Percentiles rank a stretch among this genome's conserved stretches.
These are phyloP conservation scores for Manihot esculenta DNA, from an alignment of 441 rosid species.

Conservation along the genomic window DNA sequence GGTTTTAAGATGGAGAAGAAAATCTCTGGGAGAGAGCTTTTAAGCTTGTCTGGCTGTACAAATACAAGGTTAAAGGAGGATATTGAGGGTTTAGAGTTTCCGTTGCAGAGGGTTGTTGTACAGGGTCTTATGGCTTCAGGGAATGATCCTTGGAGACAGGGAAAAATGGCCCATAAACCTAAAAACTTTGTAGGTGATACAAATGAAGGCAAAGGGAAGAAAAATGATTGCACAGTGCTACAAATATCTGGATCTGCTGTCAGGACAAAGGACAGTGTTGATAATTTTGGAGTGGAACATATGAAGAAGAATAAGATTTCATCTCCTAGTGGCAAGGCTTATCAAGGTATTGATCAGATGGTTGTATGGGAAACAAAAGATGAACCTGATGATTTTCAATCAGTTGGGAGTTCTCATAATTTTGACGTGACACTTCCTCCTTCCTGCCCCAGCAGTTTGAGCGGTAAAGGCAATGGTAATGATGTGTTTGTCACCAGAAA, in stretches of 20 bases:
- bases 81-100: constrained; percentile 14
- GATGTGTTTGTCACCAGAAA: constrained; percentile 38
- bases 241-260: constrained; percentile 22
- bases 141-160: constrained; percentile 26
- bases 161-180: constrained; percentile 2
- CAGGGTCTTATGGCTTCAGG: constrained; percentile 35
- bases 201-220: constrained; percentile 32
- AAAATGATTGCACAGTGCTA: constrained; percentile 21
- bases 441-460: constrained; percentile 25
- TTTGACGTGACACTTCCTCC: constrained; percentile 52
- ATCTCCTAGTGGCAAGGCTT: constrained; percentile 6
- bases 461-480: constrained; percentile 23
- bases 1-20: background rate
- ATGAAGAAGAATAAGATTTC: constrained; percentile 17
- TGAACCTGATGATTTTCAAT: constrained; percentile 16
- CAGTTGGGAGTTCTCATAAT: constrained; percentile 21
- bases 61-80: constrained; percentile 14
- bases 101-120: constrained; percentile 25
- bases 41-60: constrained; percentile 15
- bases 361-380: constrained; percentile 11
- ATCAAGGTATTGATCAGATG: constrained; percentile 4
- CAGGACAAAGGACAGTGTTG: constrained; percentile 23
- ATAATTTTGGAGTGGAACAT: constrained; percentile 29
- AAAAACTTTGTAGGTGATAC: constrained; percentile 15
- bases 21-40: constrained; percentile 17